Base-by-base conservation (phyloP, 2,329 filamentous ascomycete species). In the Trichophyton rubrum region DNA sequence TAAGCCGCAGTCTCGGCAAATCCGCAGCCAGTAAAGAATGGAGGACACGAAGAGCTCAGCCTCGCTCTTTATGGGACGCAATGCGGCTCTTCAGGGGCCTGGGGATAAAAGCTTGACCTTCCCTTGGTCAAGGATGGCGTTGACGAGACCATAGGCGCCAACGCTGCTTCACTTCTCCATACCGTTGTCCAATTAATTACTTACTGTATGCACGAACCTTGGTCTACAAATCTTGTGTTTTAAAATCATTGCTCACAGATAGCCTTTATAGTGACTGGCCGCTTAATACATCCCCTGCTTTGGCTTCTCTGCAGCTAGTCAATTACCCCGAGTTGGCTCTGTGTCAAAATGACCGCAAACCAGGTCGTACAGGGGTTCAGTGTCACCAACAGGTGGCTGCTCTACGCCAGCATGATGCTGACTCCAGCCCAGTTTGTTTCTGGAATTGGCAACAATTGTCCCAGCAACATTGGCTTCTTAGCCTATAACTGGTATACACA, bases 401-500 rank as follows among this genome's bases (percentile, higher is more conserved):
- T 58, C n/a, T 58, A 58, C 20, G 30, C 59, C 33, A 60, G 59
- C 8, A 43, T 60, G 20, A 56, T 60, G 47, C 30, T 60, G 38
- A 30, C 59, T 20, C 59, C 59, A 8, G 59, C 59, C 30, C 59
- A 60, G 22, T 60, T 43, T 33, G 22, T 45, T n/a, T 60, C 59
- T 27, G 59, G 59, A 35, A 40, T 60, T 27, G 49, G 49, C 51
- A 60, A 45, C 33, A 56, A 60, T 13, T 56, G 33, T 33, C 59
- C 59, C 9, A 60, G 30, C 49, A 60, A 60, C 35, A 33, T 60
- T 45, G 59, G 59, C 22, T 60, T 60, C 38, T 22, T 60, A 20
- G 59, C 59, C 33, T 60, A 60, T 15, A 60, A 60, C 49, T 60
- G 59, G 59, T 60, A 60, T 45, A 60, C 30, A 22, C 59, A 60